Conservation (phyloP, 371 early-diverging fungal species). For the Umbelopsis sp. region DNA sequence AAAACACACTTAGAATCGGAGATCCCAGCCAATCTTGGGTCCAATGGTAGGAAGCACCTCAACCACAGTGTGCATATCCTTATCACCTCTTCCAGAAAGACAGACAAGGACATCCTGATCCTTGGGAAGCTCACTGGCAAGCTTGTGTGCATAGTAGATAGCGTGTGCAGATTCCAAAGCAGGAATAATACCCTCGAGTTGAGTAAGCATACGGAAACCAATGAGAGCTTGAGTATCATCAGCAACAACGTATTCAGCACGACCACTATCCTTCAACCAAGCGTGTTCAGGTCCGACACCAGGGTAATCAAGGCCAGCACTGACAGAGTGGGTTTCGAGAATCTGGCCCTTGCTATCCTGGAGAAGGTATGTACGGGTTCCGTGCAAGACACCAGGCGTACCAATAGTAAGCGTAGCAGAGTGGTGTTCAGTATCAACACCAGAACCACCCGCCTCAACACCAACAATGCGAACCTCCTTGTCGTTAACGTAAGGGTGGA, state of each 20-base stretch:
- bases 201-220: conserved; percentile 86
- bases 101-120: conserved; percentile 89
- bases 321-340: conserved; percentile 92
- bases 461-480: conserved; percentile 83
- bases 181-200: conserved; percentile 94
- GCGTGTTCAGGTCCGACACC: conserved; percentile 98
- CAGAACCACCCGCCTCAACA: conserved; percentile 94
- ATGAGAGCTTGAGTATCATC: conserved; percentile 86
- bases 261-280: conserved; percentile 83
- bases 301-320: conserved; percentile 96
- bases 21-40: conserved; percentile 93
- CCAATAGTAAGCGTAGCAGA: conserved; percentile 91
- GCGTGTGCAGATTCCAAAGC: conserved; percentile 97
- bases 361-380: conserved; percentile 91
- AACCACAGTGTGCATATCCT: conserved; percentile 94
- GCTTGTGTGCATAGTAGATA: conserved; percentile 77
- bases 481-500: conserved; percentile 92
- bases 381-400: conserved; percentile 94
- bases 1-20: conserved; percentile 57
- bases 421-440: conserved; percentile 82
- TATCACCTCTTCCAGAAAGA: conserved; percentile 95
- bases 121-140: conserved; percentile 77
- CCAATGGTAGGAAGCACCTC: conserved; percentile 90
- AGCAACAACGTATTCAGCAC: conserved; percentile 86
- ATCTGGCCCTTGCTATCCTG: conserved; percentile 96